phyloP scores from a whole-genome alignment of 805 yeast genomes.

The Metschnikowia amazonensis region DNA sequence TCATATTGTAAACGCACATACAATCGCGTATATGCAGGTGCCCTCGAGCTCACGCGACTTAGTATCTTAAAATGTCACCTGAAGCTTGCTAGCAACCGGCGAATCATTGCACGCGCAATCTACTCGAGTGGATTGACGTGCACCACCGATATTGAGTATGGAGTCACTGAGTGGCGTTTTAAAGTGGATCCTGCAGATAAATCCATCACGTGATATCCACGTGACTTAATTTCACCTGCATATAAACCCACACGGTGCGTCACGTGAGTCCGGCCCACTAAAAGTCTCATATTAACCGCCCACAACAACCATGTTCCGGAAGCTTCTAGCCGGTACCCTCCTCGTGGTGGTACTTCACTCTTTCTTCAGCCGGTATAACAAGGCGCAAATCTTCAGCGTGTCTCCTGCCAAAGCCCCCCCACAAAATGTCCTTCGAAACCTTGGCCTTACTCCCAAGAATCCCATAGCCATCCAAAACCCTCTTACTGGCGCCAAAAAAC shows the following conservation, averaged over 20 bases:
- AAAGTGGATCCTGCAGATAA: neutral
- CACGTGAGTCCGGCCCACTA: neutral
- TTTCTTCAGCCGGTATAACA: neutral
- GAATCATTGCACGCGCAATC: neutral
- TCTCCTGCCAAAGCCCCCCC: neutral
- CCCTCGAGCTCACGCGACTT: neutral
- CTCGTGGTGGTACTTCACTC: neutral
- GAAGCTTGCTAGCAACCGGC: neutral
- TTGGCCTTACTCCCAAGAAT: constrained; percentile 35
- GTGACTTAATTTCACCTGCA: neutral
- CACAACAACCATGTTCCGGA: constrained; percentile 2
- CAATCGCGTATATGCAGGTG: neutral
- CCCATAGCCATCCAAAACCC: constrained; percentile 24
- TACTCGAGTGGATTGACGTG: neutral
- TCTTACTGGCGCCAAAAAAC: constrained; percentile 21
- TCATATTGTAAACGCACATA: neutral
- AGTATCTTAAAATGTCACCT: neutral
- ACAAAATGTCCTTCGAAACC: constrained; percentile 3
- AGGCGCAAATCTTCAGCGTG: neutral
- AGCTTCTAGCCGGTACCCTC: constrained; percentile 1
- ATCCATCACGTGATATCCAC: neutral
- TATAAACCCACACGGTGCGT: neutral
- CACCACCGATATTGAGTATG: too few relatives aligned
- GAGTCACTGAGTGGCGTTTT: too few relatives aligned
- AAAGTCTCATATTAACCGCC: neutral